Base-by-base conservation (phyloP, 306 rosid species). In the Castanea crenata region DNA sequence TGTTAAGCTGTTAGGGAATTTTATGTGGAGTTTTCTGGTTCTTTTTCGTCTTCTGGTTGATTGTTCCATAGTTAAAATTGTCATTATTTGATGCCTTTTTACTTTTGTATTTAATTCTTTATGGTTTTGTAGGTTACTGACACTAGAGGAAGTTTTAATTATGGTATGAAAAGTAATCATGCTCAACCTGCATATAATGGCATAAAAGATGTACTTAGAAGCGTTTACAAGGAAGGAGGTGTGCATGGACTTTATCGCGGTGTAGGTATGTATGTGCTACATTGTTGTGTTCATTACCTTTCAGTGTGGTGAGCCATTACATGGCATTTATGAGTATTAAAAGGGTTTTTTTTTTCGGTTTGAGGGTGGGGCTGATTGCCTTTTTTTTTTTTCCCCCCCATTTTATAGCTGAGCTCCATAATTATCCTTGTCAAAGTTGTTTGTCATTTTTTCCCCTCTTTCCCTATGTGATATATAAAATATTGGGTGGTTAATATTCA, bases 241-340 rank as follows among this genome's bases (percentile, higher is more conserved):
- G 72, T 85, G 61, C 98, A 94, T 74, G 96, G 85, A 63, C 98
- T 95, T 65, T 95, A 95, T 51, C 90, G 98, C 25, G 99, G 98
- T 74, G 90, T 89, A 80, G 99, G 99, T 95, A 89, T 78, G 93
- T 80, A 55, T 83, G 21, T 49, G 51, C 23, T 58, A 55, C 62
- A 54, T 65, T 16, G 13, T 74, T 18, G 13, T 56, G 67, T 61
- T 9, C 35, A 11, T 23, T 61, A 61, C 67, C 27, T 61, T 12
- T 4, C 12, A 25, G 3, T 25, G 67, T 20, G 14, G 25, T 61
- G 15, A 61, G 32, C 67, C 5, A 61, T 32, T 12, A 5, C n/a
- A 15, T 80, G 63, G 3, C 78, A 38, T 73, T 20, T 71, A 27
- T 44, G 55, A 67, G 74, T 21, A 13, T 73, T 11, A 8, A 29